Percentiles rank a stretch among this genome's conserved stretches.
phyloP scores from a whole-genome alignment of 2,329 filamentous ascomycete genomes.

The Periglandula ipomoeae region DNA sequence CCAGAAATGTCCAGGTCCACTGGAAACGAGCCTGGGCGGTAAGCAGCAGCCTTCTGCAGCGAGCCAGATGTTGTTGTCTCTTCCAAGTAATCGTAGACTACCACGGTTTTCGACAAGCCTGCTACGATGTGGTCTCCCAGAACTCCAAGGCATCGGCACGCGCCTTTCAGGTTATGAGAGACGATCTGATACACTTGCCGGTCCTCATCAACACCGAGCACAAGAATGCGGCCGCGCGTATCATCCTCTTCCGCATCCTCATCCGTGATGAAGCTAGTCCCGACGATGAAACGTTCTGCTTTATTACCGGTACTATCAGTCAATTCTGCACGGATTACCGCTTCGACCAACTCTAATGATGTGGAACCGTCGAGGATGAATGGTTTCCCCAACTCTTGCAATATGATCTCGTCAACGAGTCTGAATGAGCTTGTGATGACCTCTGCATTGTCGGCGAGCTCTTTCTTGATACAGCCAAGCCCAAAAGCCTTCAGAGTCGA shows the following conservation, averaged over 20 bases:
- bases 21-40: constrained; percentile 75
- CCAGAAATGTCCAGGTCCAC: constrained; percentile 69
- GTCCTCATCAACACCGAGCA: constrained; percentile 73
- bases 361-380: constrained; percentile 46
- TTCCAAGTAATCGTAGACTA: constrained; percentile 47
- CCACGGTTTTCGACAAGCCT: constrained; percentile 79
- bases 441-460: constrained; percentile 63
- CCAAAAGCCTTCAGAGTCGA: constrained; percentile 71
- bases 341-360: constrained; percentile 67
- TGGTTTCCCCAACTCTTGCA: constrained; percentile 64
- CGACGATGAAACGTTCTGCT: constrained; percentile 79
- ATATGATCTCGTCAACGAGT: constrained; percentile 83
- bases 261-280: constrained; percentile 69
- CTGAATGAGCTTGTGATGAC: constrained; percentile 71
- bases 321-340: constrained; percentile 69
- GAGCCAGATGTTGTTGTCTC: constrained; percentile 44
- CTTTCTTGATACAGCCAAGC: constrained; percentile 73
- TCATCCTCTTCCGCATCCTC: constrained; percentile 41
- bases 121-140: constrained; percentile 73
- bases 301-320: constrained; percentile 44
- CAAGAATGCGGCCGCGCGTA: constrained; percentile 63
- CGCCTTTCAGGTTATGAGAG: constrained; percentile 63
- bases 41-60: constrained; percentile 64
- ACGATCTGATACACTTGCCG: constrained; percentile 64
- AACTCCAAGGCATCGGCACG: constrained; percentile 70